Evolutionary conservation across 2,329 filamentous ascomycete species (phyloP).

Genomic region (Elsinoe arachidis): DNA sequence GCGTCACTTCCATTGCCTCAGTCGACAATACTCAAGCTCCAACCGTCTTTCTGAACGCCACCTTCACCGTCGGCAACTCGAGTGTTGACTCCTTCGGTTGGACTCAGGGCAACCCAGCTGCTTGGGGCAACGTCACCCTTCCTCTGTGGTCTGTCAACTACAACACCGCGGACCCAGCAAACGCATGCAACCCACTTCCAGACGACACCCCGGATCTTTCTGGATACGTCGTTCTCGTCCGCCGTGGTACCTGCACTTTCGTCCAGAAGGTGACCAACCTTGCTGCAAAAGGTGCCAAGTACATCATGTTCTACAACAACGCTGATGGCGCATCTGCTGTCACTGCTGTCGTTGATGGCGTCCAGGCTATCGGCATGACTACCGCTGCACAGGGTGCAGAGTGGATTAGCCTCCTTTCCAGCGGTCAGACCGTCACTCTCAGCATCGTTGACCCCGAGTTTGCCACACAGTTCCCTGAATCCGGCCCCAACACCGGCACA

Average conservation of each 20-base stretch:
- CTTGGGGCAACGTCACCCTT: slow-evolving; percentile 29
- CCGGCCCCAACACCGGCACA: slow-evolving; percentile 21
- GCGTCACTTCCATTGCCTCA: slow-evolving; percentile 40
- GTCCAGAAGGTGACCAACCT: slow-evolving; percentile 47
- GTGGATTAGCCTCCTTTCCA: slow-evolving; percentile 17
- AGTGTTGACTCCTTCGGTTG: slow-evolving; percentile 30
- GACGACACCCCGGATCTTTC: slow-evolving; percentile 49
- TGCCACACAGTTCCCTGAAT: slow-evolving; percentile 15
- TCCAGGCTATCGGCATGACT: slow-evolving; percentile 21
- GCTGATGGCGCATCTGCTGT: slow-evolving; percentile 17
- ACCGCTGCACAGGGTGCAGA: slow-evolving; percentile 21
- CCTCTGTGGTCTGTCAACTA: slow-evolving; percentile 34
- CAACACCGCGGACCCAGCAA: slow-evolving; percentile 40
- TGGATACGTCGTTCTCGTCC: slow-evolving; percentile 50
- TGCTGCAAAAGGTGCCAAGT: slow-evolving; percentile 48
- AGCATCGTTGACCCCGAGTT: slow-evolving; percentile 20
- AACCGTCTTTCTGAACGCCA: slow-evolving; percentile 27
- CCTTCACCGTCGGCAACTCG: slow-evolving; percentile 25
- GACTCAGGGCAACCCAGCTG: slow-evolving; percentile 27
- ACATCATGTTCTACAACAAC: slow-evolving; percentile 55
- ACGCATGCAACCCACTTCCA: slow-evolving; percentile 47
- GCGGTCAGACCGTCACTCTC: slow-evolving; percentile 17
- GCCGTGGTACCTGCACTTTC: slow-evolving; percentile 51
- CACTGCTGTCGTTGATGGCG: slow-evolving; percentile 16
- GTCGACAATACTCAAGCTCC: slow-evolving; percentile 32